These are phyloP conservation scores for Phytophthora europaea DNA, from an alignment of 352 stramenopile genomes.

Conservation along the genomic window DNA sequence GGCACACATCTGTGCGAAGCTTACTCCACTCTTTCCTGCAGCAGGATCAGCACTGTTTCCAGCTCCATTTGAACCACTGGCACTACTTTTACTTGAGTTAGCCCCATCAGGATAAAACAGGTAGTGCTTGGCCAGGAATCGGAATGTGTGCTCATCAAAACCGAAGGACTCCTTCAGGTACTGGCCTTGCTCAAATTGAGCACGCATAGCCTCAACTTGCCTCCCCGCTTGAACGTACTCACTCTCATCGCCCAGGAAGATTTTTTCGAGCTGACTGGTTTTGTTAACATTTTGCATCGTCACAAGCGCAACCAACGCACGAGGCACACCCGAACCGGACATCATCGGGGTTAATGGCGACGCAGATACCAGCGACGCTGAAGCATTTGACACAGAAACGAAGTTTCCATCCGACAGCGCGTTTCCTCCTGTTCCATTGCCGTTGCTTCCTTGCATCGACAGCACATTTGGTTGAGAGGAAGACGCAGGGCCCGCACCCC, in stretches of 20 bases:
- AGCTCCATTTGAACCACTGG: conserved; percentile 9
- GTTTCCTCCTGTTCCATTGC: conserved; percentile 11
- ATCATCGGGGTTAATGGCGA: conserved; percentile 58
- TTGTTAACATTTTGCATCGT: conserved; percentile 83
- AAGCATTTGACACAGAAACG: conserved; percentile 51
- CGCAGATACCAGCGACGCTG: conserved; percentile 36
- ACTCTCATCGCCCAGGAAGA: conserved; percentile 72
- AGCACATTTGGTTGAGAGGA: conserved; percentile 37
- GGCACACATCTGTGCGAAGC: conserved; percentile 81
- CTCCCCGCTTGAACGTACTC: conserved; percentile 67
- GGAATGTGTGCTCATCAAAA: conserved; percentile 89
- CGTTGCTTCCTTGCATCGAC: conserved; percentile 22
- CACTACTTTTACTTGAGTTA: conserved; percentile 7
- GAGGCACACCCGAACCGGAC: conserved; percentile 41
- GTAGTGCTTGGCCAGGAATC: conserved; percentile 86
- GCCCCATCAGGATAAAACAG: conserved; percentile 44
- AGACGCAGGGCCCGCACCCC: conserved; percentile 22
- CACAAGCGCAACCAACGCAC: conserved; percentile 74
- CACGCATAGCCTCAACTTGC: conserved; percentile 66
- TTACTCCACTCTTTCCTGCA: conserved; percentile 27
- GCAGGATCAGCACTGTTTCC: conserved; percentile 18
- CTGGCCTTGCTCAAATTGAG: conserved; percentile 73
- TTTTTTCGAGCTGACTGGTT: conserved; percentile 68
- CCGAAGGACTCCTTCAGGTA: conserved; percentile 85
- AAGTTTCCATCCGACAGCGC: conserved; percentile 34